Evolutionary conservation across 106 monocot species (phyloP), one percentile per base, ranked within the genome.

Genomic region (Dendrobium officinale): DNA sequence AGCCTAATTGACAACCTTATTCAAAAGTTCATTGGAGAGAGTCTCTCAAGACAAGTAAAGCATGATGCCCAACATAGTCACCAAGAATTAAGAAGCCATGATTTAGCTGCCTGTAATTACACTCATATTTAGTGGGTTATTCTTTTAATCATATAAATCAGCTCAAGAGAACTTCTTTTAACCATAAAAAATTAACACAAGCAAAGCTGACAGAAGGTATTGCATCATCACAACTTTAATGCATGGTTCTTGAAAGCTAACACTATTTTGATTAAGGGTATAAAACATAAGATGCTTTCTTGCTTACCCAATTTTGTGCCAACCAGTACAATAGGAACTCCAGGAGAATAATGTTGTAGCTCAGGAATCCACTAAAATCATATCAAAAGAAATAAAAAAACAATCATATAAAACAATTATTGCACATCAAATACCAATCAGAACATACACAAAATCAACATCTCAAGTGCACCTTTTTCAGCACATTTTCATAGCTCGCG

Each of bases 241-340:
- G 5, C 20, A 3, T 58, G 58, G 18, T 58, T 58, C 58, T 58
- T 58, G 58, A 58, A 58, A 13, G 58, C 58, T 20, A 58, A n/a
- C 9, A n/a, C 58, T 58, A 58, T 18, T 19, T 19, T 19, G 5
- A 58, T 58, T 48, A 17, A 4, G 18, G 58, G 20, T 20, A 22
- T 61, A 61, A 61, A 61, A n/a, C 13, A 66, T 9, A 66, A 1
- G 20, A 66, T 73, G 41, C 73, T 45, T 73, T 18, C 55, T 55
- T 37, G 81, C 84, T 89, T 72, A 95, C 95, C 95, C 75, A 91
- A 83, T 88, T 95, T 95, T 45, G 95, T 95, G 37, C 95, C 95
- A 66, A 85, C 95, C 79, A 95, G 82, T 17, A 95, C 90, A 10
- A 95, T 72, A 9, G 95, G 95, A 16, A 92, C 83, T 55, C 92